Conservation (phyloP, 2,329 filamentous ascomycete species). For the Myriangium duriaei region DNA sequence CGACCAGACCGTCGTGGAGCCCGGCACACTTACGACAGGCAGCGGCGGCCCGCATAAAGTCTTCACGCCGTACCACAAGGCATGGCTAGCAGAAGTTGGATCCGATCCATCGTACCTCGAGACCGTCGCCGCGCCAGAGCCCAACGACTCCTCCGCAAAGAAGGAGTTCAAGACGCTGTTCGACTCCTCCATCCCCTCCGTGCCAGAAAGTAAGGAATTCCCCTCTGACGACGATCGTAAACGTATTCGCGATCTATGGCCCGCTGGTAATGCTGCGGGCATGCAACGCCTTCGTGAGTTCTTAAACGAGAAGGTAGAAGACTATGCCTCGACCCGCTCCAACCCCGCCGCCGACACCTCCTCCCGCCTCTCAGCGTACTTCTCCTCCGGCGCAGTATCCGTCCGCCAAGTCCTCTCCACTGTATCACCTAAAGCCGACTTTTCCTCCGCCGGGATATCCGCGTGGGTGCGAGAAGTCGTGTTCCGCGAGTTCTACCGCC, state of each 20-base stretch:
- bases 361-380: constrained; percentile 32
- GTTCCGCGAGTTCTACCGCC: constrained; percentile 39
- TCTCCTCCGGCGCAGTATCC: constrained; percentile 33
- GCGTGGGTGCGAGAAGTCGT: constrained; percentile 40
- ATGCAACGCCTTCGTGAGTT: constrained; percentile 30
- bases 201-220: constrained; percentile 31
- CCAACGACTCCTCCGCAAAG: constrained; percentile 33
- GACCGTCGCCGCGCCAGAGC: constrained; percentile 27
- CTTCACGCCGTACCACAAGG: constrained; percentile 39
- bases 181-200: constrained; percentile 29
- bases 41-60: constrained; percentile 37
- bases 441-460: constrained; percentile 25
- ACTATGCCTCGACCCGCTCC: constrained; percentile 30
- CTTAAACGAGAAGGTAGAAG: constrained; percentile 22
- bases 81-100: constrained; percentile 34
- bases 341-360: constrained; percentile 31
- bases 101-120: constrained; percentile 32
- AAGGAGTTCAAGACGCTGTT: constrained; percentile 46
- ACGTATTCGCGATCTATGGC: constrained; percentile 32
- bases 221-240: constrained; percentile 26
- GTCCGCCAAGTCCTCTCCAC: constrained; percentile 34
- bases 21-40: constrained; percentile 30
- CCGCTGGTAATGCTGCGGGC: constrained; percentile 31
- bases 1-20: constrained; percentile 38
- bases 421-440: constrained; percentile 33